These are phyloP conservation scores for Penicillium paneum DNA, from an alignment of 2,329 filamentous ascomycete species.

Conservation along the genomic window DNA sequence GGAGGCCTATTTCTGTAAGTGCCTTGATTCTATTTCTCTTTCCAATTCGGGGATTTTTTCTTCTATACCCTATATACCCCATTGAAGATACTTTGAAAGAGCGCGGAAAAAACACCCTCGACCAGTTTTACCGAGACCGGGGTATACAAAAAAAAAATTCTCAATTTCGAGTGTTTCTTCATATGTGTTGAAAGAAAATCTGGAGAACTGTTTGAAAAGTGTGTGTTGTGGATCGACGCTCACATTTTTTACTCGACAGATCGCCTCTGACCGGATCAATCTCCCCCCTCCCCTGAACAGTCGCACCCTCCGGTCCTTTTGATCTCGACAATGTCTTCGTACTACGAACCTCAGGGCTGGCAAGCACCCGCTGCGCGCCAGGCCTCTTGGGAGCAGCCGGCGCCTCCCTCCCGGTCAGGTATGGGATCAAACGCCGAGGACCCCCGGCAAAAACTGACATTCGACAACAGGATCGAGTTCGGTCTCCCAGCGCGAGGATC, in stretches of 20 bases:
- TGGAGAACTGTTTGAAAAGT: conserved; percentile 1
- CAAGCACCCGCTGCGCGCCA: conserved; percentile 59
- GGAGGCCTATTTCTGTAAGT: conserved; percentile 30
- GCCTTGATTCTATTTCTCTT: neutral
- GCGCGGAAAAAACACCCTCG: neutral
- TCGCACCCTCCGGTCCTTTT: conserved; percentile 14
- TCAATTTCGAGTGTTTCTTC: neutral
- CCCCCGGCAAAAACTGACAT: conserved; percentile 8
- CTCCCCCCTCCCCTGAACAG: conserved; percentile 24
- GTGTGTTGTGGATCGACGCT: conserved; percentile 12
- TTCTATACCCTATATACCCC: neutral
- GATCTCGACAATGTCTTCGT: conserved; percentile 54
- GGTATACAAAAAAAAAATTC: neutral
- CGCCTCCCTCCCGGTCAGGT: conserved; percentile 70
- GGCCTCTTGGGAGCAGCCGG: conserved; percentile 69
- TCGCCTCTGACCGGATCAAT: conserved; percentile 28
- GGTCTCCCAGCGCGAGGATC: conserved; percentile 70
- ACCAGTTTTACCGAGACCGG: neutral
- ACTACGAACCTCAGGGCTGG: conserved; percentile 67
- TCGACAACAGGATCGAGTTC: conserved; percentile 67
- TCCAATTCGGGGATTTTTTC: neutral
- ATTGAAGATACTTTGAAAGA: neutral
- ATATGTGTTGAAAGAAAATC: neutral
- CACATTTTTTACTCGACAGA: conserved; percentile 23
- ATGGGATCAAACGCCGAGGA: conserved; percentile 30